A percentile compares a stretch with the other conserved stretches of the same genome.
Conservation (phyloP, 2,329 filamentous ascomycete species). For the Fusarium sp. region DNA sequence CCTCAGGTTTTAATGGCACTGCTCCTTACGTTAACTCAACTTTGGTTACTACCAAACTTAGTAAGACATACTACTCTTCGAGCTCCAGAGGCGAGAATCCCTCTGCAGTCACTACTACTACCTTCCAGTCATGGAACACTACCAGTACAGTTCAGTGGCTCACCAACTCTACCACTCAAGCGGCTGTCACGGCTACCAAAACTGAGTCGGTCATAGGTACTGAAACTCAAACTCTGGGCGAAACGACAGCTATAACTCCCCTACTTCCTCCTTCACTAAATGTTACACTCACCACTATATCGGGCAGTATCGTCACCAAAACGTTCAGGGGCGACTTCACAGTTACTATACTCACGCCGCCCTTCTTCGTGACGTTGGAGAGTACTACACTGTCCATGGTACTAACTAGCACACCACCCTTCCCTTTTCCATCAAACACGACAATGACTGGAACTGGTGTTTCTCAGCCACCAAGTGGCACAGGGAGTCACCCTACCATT, state of each 20-base stretch:
- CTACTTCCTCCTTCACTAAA: conserved; percentile 14
- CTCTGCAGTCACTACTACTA: conserved; percentile 7
- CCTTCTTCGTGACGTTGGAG: conserved; percentile 13
- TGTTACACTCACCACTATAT: conserved; percentile 8
- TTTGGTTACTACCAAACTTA: neutral
- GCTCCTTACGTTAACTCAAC: conserved; percentile 35
- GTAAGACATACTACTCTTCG: neutral
- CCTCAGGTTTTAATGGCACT: conserved; percentile 19
- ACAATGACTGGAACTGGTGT: conserved; percentile 19
- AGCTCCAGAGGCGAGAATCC: neutral
- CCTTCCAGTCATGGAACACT: conserved; percentile 1
- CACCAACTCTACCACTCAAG: conserved; percentile 8
- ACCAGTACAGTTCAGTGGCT: conserved; percentile 10
- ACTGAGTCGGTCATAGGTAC: conserved; percentile 8
- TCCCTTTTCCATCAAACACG: conserved; percentile 31
- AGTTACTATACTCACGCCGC: conserved; percentile 7
- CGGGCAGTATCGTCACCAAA: neutral
- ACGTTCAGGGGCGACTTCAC: neutral
- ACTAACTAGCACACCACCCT: conserved; percentile 14
- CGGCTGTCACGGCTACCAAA: neutral
- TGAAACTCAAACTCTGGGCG: neutral
- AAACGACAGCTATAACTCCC: neutral
- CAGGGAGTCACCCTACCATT: neutral
- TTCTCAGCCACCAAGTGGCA: conserved; percentile 11
- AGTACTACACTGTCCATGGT: neutral